Conservation (phyloP, 2,329 filamentous ascomycete genomes). For the Colletotrichum sublineola region DNA sequence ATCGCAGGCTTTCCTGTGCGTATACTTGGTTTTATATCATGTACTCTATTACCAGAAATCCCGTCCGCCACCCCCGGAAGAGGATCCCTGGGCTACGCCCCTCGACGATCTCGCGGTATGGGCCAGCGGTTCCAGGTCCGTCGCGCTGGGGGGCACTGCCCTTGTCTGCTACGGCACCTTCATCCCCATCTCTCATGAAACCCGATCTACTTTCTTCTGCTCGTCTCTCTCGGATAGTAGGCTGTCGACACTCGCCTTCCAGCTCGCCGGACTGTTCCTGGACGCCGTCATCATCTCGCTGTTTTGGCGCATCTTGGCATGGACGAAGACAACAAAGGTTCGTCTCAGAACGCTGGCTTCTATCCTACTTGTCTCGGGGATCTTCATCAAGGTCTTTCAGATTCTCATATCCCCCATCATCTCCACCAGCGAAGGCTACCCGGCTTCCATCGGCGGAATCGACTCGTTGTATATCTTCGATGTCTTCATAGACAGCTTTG, state of each 20-base stretch:
- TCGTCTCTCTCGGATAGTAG: conserved; percentile 58
- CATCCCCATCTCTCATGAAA: conserved; percentile 53
- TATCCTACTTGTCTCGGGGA: conserved; percentile 57
- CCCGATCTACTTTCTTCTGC: conserved; percentile 66
- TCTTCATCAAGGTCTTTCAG: conserved; percentile 56
- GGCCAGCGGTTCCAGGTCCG: conserved; percentile 58
- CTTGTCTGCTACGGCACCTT: conserved; percentile 61
- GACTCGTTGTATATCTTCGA: conserved; percentile 64
- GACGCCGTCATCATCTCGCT: conserved; percentile 63
- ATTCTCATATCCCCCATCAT: conserved; percentile 50
- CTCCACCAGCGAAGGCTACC: conserved; percentile 44
- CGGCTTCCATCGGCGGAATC: conserved; percentile 50
- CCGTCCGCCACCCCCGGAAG: conserved; percentile 50
- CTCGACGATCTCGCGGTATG: conserved; percentile 63
- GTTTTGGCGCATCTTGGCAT: conserved; percentile 65
- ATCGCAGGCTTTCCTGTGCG: conserved; percentile 61
- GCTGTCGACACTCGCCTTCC: conserved; percentile 54
- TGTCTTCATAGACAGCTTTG: conserved; percentile 61
- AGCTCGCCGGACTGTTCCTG: conserved; percentile 59
- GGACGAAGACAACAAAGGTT: conserved; percentile 62
- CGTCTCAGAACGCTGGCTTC: conserved; percentile 61
- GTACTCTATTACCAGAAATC: conserved; percentile 54
- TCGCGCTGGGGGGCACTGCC: conserved; percentile 53
- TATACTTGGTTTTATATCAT: conserved; percentile 60
- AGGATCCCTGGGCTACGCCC: conserved; percentile 63